Evolutionary conservation across 805 yeast genomes (phyloP).

Genomic region (Metschnikowia gruessii): DNA sequence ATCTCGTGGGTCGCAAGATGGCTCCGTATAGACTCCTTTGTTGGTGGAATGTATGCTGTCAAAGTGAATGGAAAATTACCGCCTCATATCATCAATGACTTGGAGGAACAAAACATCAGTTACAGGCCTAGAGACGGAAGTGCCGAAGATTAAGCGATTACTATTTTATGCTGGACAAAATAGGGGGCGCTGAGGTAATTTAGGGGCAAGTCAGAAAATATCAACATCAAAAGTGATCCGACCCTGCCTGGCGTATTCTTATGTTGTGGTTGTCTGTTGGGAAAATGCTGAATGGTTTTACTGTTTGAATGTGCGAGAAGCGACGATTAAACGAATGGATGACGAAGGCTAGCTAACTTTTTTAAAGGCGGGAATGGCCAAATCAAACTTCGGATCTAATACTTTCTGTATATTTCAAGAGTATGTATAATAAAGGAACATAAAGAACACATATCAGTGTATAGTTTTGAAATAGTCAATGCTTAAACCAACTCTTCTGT

Average conservation of each 20-base stretch:
- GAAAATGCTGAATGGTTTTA: not conserved
- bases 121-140: conserved; percentile 96
- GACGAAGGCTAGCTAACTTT: not conserved
- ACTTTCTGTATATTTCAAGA: not conserved
- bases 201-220: not conserved
- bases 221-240: not conserved
- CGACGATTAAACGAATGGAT: not conserved
- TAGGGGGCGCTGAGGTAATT: not conserved
- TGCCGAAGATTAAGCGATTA: conserved; percentile 52
- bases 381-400: not conserved
- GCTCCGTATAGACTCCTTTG: conserved; percentile 86
- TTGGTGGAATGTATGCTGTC: conserved; percentile 90
- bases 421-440: conserved; percentile 1
- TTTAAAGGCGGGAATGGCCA: not conserved
- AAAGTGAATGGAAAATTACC: conserved; percentile 91
- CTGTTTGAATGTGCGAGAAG: not conserved
- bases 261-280: not conserved
- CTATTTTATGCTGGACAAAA: not conserved
- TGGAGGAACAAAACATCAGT: conserved; percentile 70
- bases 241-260: not conserved
- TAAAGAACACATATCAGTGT: not conserved
- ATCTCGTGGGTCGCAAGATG: conserved; percentile 96
- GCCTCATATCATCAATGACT: conserved; percentile 71
- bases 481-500: conserved; percentile 5
- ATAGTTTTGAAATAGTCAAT: not conserved